Evolutionary conservation across 2,329 filamentous ascomycete species (phyloP).

Genomic region (Sporothrix protearum): DNA sequence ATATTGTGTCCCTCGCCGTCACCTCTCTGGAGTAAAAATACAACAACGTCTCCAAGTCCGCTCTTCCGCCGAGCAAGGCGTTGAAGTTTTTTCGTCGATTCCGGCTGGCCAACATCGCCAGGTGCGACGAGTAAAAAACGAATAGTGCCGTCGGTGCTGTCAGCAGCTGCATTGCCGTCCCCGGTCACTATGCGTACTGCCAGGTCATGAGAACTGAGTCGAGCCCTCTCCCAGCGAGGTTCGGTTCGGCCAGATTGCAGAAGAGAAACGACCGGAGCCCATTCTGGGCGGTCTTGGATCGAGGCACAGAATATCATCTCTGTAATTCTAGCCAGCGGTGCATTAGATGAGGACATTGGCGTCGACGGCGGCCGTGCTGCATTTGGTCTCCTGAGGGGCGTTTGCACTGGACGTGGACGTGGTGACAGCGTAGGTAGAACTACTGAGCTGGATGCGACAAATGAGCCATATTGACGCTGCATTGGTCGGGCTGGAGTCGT

Average conservation of each 20-base stretch:
- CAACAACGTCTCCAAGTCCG: constrained; percentile 34
- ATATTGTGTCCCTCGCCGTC: constrained; percentile 30
- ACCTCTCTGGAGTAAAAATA: constrained; percentile 41
- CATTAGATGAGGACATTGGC: not conserved
- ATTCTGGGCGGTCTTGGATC: constrained; percentile 39
- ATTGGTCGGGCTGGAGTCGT: not conserved
- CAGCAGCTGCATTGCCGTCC: not conserved
- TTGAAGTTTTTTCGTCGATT: constrained; percentile 37
- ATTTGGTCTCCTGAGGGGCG: not conserved
- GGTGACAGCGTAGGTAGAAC: not conserved
- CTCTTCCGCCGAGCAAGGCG: constrained; percentile 34
- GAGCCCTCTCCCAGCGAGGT: constrained; percentile 28
- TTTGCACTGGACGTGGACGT: not conserved
- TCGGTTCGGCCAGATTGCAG: constrained; percentile 32
- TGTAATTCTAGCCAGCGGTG: not conserved
- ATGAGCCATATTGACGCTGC: not conserved
- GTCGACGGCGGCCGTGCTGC: not conserved
- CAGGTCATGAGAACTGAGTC: constrained; percentile 43
- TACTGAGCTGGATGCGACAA: not conserved
- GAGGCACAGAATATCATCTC: constrained; percentile 38
- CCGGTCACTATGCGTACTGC: constrained; percentile 38
- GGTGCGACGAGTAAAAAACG: constrained; percentile 43
- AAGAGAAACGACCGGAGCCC: constrained; percentile 35
- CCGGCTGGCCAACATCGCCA: constrained; percentile 36
- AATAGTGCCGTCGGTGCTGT: constrained; percentile 30